These are phyloP conservation scores for Cladosporium velox DNA, from an alignment of 2,329 filamentous ascomycete genomes.

Conservation along the genomic window DNA sequence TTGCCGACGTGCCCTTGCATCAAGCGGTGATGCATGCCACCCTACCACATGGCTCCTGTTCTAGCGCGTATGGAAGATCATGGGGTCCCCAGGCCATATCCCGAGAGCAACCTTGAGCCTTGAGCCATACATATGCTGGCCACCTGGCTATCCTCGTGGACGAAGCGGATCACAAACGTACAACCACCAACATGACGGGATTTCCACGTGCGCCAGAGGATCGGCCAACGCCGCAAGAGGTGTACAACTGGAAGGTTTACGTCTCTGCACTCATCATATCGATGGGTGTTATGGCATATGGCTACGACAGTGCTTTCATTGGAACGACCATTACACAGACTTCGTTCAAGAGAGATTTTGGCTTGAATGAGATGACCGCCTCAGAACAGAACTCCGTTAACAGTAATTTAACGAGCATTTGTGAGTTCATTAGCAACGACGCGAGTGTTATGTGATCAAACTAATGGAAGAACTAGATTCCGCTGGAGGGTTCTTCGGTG, in stretches of 20 bases:
- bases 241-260: conserved; percentile 58
- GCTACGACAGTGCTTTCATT: conserved; percentile 58
- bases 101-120: neutral
- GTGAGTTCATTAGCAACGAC: conserved; percentile 9
- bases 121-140: neutral
- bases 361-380: conserved; percentile 37
- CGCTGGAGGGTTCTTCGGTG: conserved; percentile 57
- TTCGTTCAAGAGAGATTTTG: conserved; percentile 52
- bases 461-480: conserved; percentile 10
- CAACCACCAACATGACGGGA: conserved; percentile 37
- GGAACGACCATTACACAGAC: conserved; percentile 56
- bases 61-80: neutral
- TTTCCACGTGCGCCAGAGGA: conserved; percentile 55
- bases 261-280: conserved; percentile 52
- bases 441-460: neutral
- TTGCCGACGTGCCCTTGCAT: neutral
- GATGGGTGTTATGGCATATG: conserved; percentile 50
- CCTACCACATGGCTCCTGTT: neutral
- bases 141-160: neutral
- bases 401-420: conserved; percentile 53
- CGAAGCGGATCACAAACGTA: neutral
- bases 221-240: conserved; percentile 57
- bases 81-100: neutral
- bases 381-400: conserved; percentile 43
- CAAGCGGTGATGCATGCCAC: neutral